phyloP scores from a whole-genome alignment of 192 early-diverging fungal genomes.

The Lunasporangiospora selenospora region DNA sequence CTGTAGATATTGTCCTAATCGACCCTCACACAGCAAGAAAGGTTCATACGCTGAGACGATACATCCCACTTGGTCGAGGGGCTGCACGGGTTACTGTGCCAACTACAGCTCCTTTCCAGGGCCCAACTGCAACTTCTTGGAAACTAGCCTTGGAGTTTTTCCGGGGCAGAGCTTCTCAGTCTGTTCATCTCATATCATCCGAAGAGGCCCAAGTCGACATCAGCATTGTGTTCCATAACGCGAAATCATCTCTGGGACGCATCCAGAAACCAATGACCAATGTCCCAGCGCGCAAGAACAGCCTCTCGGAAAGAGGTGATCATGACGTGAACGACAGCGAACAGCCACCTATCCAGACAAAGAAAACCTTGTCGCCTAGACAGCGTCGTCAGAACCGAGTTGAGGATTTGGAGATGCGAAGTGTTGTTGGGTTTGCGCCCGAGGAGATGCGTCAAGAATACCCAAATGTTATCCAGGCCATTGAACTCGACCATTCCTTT shows the following conservation, averaged over 20 bases:
- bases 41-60: slow-evolving; percentile 26
- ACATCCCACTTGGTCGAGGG: slow-evolving; percentile 20
- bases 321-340: not conserved
- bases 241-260: too few species aligned
- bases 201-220: slow-evolving; percentile 2
- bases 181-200: too few species aligned
- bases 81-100: slow-evolving; percentile 29
- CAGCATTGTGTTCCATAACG: too few species aligned
- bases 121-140: slow-evolving; percentile 1
- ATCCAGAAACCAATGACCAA: too few species aligned
- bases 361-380: not conserved
- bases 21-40: slow-evolving; percentile 21
- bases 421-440: not conserved
- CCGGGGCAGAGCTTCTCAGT: slow-evolving; percentile 7
- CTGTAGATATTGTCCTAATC: slow-evolving; percentile 32
- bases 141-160: slow-evolving; percentile 24
- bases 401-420: not conserved
- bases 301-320: not conserved
- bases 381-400: not conserved
- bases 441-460: slow-evolving; percentile 33
- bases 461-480: slow-evolving; percentile 14
- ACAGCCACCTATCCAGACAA: not conserved
- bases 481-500: slow-evolving; percentile 36
- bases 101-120: slow-evolving; percentile 2
- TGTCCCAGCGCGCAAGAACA: not conserved